A percentile compares a stretch with the other conserved stretches of the same genome.
Conservation (phyloP, 306 rosid genomes). For the Quercus mongolica region DNA sequence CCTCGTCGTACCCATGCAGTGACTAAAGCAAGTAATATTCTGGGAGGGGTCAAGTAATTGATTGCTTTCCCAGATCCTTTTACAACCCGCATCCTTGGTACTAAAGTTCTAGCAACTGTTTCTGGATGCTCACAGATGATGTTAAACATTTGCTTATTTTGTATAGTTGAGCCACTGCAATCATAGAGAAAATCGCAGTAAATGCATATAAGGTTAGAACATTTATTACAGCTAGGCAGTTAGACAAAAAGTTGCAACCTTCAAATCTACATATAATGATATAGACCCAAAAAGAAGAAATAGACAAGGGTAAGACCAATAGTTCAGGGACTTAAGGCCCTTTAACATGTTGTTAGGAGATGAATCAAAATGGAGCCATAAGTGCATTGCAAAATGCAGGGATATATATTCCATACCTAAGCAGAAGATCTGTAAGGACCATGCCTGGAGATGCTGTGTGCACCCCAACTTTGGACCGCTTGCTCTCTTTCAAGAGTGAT, state of each 20-base stretch:
- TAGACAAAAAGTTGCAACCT: not conserved
- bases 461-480: constrained; percentile 77
- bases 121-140: constrained; percentile 95
- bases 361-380: not conserved
- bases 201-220: constrained; percentile 7
- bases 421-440: constrained; percentile 91
- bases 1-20: constrained; percentile 90
- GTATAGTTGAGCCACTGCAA: constrained; percentile 80
- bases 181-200: constrained; percentile 14
- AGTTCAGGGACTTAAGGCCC: not conserved
- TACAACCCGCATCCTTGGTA: constrained; percentile 90
- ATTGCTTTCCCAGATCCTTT: constrained; percentile 89
- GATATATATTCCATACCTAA: constrained; percentile 50
- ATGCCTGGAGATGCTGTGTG: constrained; percentile 98
- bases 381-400: not conserved
- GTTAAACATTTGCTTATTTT: constrained; percentile 81
- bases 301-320: not conserved
- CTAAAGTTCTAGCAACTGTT: constrained; percentile 93
- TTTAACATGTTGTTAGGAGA: not conserved
- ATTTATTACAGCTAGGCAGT: not conserved
- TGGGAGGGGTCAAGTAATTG: constrained; percentile 91
- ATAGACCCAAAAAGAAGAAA: not conserved
- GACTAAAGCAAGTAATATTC: constrained; percentile 86
- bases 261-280: not conserved
- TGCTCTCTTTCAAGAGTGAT: constrained; percentile 79